Base-by-base conservation (phyloP, 768 basidiomycete species). In the Agaricus sinodeliciosus region DNA sequence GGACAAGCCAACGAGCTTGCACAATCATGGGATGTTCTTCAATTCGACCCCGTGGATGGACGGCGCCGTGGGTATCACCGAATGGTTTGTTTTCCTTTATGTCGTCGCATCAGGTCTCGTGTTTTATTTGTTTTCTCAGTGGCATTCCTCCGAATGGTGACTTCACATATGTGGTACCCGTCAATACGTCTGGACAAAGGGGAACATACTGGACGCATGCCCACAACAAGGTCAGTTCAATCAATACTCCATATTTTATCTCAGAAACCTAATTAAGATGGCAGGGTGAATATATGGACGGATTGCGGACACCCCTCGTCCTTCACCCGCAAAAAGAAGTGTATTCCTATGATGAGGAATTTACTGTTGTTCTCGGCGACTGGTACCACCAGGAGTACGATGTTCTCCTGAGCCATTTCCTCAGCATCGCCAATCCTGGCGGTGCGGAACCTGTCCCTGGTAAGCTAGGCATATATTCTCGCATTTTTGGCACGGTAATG, bases 21-120 rank as follows among this genome's bases (percentile, higher is more conserved):
- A 98, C 66, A 87, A 94, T 63, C 94, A 96, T 69, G 95, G 95
- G 57, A 90, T 95, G 86, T 93, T 83, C 71, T 93, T 96, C 76
- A 94, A 94, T 65, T 77, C 80, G 1, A 78, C 87, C 0, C 79
- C 81, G 15, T 96, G 89, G 84, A 86, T 85, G 75, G 95, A 98
- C 66, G 95, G 95, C 35, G 92, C 95, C 0, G 67, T 79, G 28
- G 81, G 76, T 5, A 82, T 93, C 36, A 79, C 87, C 0, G 90
- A 97, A 72, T 98, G 93, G 90, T 88, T 65, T 45, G 69, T 65
- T 13, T 16, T 45, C 25, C 34, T 37, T 18, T 15, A 37, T 13
- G 3, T 34, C 19, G n/a, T 35, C 25, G 35, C 39, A 31, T 9
- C 48, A 54, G 25, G 42, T 15, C 34, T 43, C n/a, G 16, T 26